These are phyloP conservation scores for Moesziomyces sp. DNA, from an alignment of 1,284 basidiomycete genomes.

Conservation along the genomic window DNA sequence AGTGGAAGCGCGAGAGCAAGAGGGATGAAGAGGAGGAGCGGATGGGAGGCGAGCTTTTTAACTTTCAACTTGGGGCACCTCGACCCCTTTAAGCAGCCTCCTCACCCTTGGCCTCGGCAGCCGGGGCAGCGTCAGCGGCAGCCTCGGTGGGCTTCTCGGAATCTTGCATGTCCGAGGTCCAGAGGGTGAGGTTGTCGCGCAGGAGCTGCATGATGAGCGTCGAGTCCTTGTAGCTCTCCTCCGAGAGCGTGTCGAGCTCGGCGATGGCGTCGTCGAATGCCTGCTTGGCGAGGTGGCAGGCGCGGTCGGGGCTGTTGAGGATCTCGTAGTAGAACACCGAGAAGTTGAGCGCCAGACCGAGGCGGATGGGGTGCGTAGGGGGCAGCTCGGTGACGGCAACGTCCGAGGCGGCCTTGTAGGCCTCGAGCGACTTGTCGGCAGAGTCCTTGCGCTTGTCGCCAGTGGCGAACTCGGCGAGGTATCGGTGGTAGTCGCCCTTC, in stretches of 20 bases:
- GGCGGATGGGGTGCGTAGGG: constrained; percentile 98
- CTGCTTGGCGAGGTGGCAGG: constrained; percentile 99
- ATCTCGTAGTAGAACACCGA: constrained; percentile 99
- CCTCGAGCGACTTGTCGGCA: constrained; percentile 97
- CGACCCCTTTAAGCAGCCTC: constrained; percentile 63
- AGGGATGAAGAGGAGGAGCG: constrained; percentile 10
- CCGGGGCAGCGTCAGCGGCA: constrained; percentile 56
- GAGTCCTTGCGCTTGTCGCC: constrained; percentile 98
- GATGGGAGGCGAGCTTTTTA: constrained; percentile 27
- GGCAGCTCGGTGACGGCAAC: constrained; percentile 97
- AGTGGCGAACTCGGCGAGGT: constrained; percentile 98
- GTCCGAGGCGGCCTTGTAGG: constrained; percentile 99
- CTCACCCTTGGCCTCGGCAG: constrained; percentile 65
- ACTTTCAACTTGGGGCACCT: constrained; percentile 27
- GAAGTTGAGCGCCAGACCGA: constrained; percentile 99
- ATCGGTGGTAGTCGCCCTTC: constrained; percentile 99
- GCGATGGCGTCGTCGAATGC: constrained; percentile 99
- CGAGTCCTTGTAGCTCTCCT: constrained; percentile 95
- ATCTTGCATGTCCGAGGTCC: constrained; percentile 91
- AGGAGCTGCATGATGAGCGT: constrained; percentile 98
- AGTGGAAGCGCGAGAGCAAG: constrained; percentile 6
- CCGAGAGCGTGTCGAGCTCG: constrained; percentile 98
- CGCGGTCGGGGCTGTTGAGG: constrained; percentile 98
- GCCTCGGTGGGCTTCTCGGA: constrained; percentile 68
- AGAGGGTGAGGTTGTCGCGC: constrained; percentile 94